phyloP scores from a whole-genome alignment of 2,329 filamentous ascomycete genomes.

The Botrytis byssoidea region DNA sequence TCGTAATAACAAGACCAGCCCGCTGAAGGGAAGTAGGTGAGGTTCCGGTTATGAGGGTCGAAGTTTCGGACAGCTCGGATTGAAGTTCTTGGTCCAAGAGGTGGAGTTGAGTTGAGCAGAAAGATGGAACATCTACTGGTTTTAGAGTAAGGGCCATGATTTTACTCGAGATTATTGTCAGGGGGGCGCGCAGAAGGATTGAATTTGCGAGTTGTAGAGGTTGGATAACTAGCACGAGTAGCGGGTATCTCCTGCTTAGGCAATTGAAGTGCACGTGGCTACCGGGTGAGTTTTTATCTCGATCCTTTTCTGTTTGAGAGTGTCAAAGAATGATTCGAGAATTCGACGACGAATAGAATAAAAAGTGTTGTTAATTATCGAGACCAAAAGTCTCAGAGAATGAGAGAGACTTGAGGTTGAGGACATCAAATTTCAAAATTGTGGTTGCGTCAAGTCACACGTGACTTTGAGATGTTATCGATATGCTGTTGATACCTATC shows the following conservation, averaged over 20 bases:
- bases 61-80: conserved; percentile 69
- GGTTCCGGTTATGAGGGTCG: conserved; percentile 63
- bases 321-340: not conserved
- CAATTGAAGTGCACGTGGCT: not conserved
- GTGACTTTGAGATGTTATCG: not conserved
- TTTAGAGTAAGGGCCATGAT: conserved; percentile 40
- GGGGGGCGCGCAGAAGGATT: not conserved
- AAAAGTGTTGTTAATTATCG: not conserved
- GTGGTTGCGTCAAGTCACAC: not conserved
- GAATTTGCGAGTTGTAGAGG: not conserved
- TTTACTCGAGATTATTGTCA: not conserved
- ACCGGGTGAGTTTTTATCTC: not conserved
- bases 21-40: conserved; percentile 69
- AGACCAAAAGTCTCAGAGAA: not conserved
- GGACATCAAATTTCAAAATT: not conserved
- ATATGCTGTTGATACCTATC: not conserved
- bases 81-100: conserved; percentile 71
- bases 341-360: not conserved
- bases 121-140: conserved; percentile 59
- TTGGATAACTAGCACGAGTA: not conserved
- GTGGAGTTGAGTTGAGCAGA: conserved; percentile 67
- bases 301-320: not conserved
- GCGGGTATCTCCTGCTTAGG: not conserved
- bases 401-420: not conserved
- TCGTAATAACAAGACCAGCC: conserved; percentile 75